Base-by-base conservation (phyloP, 345 rosid species). In the Gossypium raimondii region DNA sequence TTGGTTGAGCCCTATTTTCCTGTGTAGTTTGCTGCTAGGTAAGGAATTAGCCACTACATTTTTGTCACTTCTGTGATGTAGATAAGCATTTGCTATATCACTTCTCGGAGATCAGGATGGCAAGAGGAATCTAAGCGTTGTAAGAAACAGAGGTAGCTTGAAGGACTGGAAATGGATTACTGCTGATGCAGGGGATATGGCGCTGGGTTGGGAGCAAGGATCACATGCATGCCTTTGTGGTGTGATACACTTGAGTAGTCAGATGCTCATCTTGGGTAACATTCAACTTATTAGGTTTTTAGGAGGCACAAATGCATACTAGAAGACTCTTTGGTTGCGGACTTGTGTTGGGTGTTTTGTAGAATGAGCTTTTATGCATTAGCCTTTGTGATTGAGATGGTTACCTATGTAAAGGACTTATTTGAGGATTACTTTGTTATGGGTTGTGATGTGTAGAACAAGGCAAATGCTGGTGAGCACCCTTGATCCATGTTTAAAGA, bases 71-170 rank as follows among this genome's bases (percentile, higher is more conserved):
- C 16, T 16, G 7, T 27, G 24, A 9, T 51, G 73, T 25, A 69
- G 22, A 55, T 55, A 56, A 56, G 74, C 20, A 51, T 56, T 41
- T 71, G 51, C n/a, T 18, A 12, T 53, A 29, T 38, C 62, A 53
- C 25, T 53, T 71, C 34, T 71, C 11, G 48, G 51, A 41, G 50
- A 71, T 38, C 50, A 71, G 29, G 63, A 71, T 55, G 27, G 73
- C 9, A 17, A 38, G 7, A 56, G 61, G 18, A 29, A 7, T 38
- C 74, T 4, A 14, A 16, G 22, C 51, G 59, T 69, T 51, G 0
- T 50, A 18, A 55, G 50, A 38, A 51, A 18, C 6, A 29, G n/a
- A 53, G 25, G 4, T 52, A 55, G 45, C 34, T 70, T 53, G 10
- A 5, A 11, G 27, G 55, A 55, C 18, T 12, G 64, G 27, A 17